Percentiles rank a stretch among this genome's conserved stretches.
These are phyloP conservation scores for Colletotrichum eleusines DNA, from an alignment of 2,329 filamentous ascomycete species.

Conservation along the genomic window DNA sequence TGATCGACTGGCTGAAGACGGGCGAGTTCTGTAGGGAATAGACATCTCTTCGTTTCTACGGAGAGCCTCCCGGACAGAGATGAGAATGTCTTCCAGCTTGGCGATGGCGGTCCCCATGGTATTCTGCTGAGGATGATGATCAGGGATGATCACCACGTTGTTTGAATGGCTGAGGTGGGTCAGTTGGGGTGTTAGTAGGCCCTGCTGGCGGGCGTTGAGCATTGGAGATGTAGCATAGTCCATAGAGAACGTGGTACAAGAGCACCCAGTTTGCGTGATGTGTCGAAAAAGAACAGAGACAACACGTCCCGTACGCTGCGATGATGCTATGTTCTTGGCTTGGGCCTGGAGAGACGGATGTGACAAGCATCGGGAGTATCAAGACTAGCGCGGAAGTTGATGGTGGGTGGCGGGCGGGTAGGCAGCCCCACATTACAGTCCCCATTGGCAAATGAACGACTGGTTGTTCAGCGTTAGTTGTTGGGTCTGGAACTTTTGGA, in stretches of 20 bases:
- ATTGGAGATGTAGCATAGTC: slow-evolving; percentile 31
- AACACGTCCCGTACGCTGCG: neutral
- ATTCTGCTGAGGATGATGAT: slow-evolving; percentile 13
- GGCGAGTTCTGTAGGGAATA: slow-evolving; percentile 60
- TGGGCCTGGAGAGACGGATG: neutral
- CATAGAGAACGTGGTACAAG: slow-evolving; percentile 6
- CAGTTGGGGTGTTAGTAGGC: slow-evolving; percentile 31
- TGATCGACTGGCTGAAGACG: slow-evolving; percentile 28
- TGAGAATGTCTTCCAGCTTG: slow-evolving; percentile 68
- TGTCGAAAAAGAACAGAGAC: no score
- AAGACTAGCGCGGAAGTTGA: neutral
- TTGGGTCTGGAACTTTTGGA: neutral
- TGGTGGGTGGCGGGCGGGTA: neutral
- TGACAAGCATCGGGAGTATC: neutral
- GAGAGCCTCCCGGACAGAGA: slow-evolving; percentile 63
- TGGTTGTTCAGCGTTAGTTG: neutral
- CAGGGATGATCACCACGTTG: slow-evolving; percentile 31
- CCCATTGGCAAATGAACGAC: slow-evolving; percentile 1
- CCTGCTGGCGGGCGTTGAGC: slow-evolving; percentile 17
- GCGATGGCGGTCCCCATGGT: slow-evolving; percentile 54
- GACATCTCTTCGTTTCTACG: slow-evolving; percentile 57
- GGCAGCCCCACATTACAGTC: neutral
- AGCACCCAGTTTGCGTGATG: neutral
- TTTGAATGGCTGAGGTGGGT: slow-evolving; percentile 1
- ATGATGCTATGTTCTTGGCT: neutral